Conservation (phyloP, 306 rosid genomes). For the Ammopiptanthus mongolicus region DNA sequence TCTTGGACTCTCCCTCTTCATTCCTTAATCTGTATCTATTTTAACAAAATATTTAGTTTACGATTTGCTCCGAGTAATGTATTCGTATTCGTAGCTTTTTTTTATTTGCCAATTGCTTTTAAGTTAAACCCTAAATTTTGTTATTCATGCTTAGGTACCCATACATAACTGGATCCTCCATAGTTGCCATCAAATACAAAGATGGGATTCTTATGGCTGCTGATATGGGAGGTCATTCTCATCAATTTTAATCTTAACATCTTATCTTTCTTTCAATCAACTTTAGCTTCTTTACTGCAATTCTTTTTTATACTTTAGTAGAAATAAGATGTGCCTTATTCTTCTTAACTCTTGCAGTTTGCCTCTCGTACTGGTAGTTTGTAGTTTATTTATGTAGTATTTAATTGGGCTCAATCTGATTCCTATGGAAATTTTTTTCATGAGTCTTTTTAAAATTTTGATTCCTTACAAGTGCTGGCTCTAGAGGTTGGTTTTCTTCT, state of each 20-base stretch:
- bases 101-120: not conserved
- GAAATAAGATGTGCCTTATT: not conserved
- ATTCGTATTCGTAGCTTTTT: not conserved
- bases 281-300: not conserved
- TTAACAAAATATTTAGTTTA: no score
- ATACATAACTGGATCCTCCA: conserved; percentile 87
- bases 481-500: not conserved
- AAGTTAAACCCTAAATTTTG: not conserved
- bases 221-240: conserved; percentile 98
- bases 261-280: not conserved
- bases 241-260: not conserved
- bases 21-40: not conserved
- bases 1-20: not conserved
- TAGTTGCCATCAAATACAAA: conserved; percentile 84
- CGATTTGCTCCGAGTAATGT: not conserved
- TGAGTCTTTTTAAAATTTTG: no score
- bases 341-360: not conserved
- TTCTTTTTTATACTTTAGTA: not conserved
- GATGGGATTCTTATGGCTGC: conserved; percentile 95
- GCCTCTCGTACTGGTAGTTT: not conserved
- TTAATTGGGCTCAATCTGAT: not conserved
- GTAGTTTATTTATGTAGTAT: not conserved
- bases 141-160: conserved; percentile 55
- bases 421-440: not conserved
- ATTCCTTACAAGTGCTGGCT: not conserved